Evolutionary conservation across 257 asterid species (phyloP), one percentile per base, ranked within the genome.

Genomic region (Solanum tarapatanum): DNA sequence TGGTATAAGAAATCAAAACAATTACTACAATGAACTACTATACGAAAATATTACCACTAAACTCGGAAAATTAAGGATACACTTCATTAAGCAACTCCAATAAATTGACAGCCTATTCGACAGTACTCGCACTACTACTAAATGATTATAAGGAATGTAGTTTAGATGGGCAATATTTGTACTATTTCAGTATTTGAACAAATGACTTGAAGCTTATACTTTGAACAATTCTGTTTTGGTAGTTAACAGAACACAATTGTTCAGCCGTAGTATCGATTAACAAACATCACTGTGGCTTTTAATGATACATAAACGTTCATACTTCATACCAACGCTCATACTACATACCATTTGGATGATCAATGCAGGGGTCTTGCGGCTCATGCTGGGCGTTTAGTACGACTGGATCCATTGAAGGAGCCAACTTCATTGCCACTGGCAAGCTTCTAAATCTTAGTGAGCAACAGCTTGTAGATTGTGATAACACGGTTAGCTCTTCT

Each of bases 321-420:
- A 16, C 11, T 36, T 35, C 36, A 35, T 35, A 35, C 36, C 36
- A 35, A 6, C 7, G 37, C 37, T 35, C 37, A 36, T 36, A 36
- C 39, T 24, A 17, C 7, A 70, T 85, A 17, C 11, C 33, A 26
- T 68, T 28, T 28, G 1, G 33, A 28, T 13, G 21, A 2, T 5
- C 11, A 32, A 82, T 86, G 48, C 91, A 96, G 99, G 99, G 99
- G 6, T n/a, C 58, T 2, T 96, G 99, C 41, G 99, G 99, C 5
- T 92, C 99, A 28, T 96, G 99, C 48, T 96, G 99, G 99, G 99
- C 99, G 28, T 96, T 96, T 89, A 96, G 99, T 90, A 93, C 99
- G 2, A 94, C 99, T 0, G 99, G 99, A 86, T 94, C 92, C 1
- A 87, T 96, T 21, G 99, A 96, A 91, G 99, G 99, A 79, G 96